Evolutionary conservation across 139 green algal genomes (phyloP), one percentile per base, ranked within the genome.

Genomic region (Tetraselmis striata): DNA sequence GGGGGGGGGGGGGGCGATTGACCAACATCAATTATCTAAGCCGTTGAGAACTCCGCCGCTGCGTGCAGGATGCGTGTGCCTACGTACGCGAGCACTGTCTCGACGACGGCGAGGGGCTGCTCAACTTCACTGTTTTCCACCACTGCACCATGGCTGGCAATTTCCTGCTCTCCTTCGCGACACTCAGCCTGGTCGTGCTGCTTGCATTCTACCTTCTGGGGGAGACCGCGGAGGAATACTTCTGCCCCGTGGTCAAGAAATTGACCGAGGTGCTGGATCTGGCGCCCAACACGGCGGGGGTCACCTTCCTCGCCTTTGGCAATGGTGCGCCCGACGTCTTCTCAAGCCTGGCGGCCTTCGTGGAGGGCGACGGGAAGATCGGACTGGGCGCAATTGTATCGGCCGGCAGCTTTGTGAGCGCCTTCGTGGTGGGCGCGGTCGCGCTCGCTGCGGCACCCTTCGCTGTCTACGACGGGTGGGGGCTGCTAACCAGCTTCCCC

Each of bases 321-420:
- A 98, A 98, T 84, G 94, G 94, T 0, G 94, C 94, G 0, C 94
- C 94, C 2, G 94, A 98, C 87, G 83, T 98, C 24, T 95, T 89
- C 0, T 85, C 94, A 25, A 96, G 92, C 74, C 92, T 97, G 45
- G 89, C 90, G 0, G 93, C 93, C 23, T 91, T 98, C 25, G 83
- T 82, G 26, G 75, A 67, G 80, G 32, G 78, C 27, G 78, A 81
- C 45, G 77, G 30, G 23, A 84, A 87, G 30, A 77, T 87, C 45
- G 83, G 79, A 29, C 23, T 87, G 1, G 83, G 79, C 2, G 59
- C 80, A 2, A 81, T 75, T 30, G 28, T 77, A 22, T 85, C 82
- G 32, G 86, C 83, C 27, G 86, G 86, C 24, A 83, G 59, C 30
- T 90, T 85, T 59, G 88, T 91, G 83, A 31, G 82, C 23, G 87